phyloP scores from a whole-genome alignment of 23 red algal genomes.

The Pyropia yezoensis region DNA sequence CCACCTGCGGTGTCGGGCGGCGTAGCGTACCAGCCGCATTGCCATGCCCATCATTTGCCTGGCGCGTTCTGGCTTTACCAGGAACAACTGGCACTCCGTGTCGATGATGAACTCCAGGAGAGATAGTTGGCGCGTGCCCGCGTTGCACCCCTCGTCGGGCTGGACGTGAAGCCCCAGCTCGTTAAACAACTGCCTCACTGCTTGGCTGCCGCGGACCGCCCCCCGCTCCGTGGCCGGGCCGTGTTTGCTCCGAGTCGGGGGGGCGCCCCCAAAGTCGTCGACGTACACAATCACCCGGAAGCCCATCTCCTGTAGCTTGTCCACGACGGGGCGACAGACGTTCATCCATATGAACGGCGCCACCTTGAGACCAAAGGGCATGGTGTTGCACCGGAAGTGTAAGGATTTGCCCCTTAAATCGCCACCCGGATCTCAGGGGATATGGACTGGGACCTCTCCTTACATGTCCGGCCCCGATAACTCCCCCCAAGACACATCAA shows the following conservation, averaged over 20 bases:
- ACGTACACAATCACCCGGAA: constrained; percentile 14
- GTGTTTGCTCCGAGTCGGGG: no score
- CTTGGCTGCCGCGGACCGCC: background rate
- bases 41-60: constrained; percentile 6
- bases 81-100: constrained; percentile 10
- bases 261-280: constrained; percentile 4
- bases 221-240: background rate
- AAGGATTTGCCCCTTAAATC: background rate
- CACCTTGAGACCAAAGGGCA: constrained; percentile 21
- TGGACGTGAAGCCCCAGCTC: constrained; percentile 3
- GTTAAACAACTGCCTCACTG: background rate
- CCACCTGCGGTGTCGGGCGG: background rate
- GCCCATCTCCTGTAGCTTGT: background rate
- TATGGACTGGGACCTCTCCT: no score
- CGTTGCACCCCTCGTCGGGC: background rate
- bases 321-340: constrained; percentile 10
- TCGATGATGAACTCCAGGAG: constrained; percentile 21
- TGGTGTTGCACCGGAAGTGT: background rate
- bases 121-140: background rate
- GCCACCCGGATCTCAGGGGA: no score
- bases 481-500: no score
- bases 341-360: constrained; percentile 11
- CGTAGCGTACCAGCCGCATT: background rate
- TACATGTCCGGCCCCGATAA: no score
- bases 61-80: background rate